Evolutionary conservation across 768 basidiomycete species (phyloP), one percentile per base, ranked within the genome.

Genomic region (Lentinus tigrinus): DNA sequence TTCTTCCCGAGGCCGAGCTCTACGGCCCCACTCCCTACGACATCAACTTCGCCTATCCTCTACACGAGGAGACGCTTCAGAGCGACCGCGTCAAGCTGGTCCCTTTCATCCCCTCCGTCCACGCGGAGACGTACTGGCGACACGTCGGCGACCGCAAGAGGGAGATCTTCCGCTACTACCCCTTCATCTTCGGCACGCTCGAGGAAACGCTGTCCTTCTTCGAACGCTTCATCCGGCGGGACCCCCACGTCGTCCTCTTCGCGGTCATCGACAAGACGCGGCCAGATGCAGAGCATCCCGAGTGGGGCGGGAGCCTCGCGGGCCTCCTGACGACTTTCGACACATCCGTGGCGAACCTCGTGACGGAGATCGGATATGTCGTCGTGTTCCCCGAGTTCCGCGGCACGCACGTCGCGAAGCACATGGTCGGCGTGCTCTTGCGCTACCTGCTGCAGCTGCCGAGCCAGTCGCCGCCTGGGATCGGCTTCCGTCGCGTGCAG

Each of bases 401-500:
- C 50, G 67, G 74, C 19, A 77, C 77, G 4, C 75, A 80, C 69
- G 73, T 81, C 63, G 71, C 74, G 43, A 72, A 73, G 14, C 75
- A 78, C 56, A 73, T 76, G 10, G 68, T 74, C 47, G 72, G 70
- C 11, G 62, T 77, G 16, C 68, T 75, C 40, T 46, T 69, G 52
- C 58, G 63, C 24, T 68, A 66, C 53, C 63, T 65, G 61, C 57
- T 72, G 26, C 63, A 69, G 38, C 23, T 65, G 17, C 61, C 58
- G 26, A 49, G 40, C 24, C 59, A 65, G 24, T 54, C 55, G 2
- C 67, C 60, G 26, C 64, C 63, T 4, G 77, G 77, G 9, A 60
- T 78, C 3, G 77, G 77, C 0, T 67, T 83, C n/a, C 74, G 82
- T 16, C 75, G 78, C 24, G 79, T 81, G 17, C 73, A 73, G 58